These are phyloP conservation scores for Penicillium sp. DNA, from an alignment of 2,329 filamentous ascomycete genomes.

Conservation along the genomic window DNA sequence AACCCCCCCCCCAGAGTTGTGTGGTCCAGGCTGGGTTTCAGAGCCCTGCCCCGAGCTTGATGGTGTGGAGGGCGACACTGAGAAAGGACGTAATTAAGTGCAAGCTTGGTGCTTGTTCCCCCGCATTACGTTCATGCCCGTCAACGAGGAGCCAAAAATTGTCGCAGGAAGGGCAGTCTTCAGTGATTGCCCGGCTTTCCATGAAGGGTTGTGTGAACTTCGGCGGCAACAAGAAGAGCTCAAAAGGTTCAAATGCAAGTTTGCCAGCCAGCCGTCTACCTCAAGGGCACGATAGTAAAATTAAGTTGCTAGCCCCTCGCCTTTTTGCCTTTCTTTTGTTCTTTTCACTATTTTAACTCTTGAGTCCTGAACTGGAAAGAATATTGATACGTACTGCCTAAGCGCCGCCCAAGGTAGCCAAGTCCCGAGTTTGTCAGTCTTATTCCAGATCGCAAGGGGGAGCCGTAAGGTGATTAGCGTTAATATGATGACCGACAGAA, in stretches of 20 bases:
- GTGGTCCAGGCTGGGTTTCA: not conserved
- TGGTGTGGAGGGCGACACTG: not conserved
- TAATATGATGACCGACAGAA: too few species aligned
- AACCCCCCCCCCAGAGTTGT: not conserved
- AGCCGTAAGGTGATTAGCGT: too few species aligned
- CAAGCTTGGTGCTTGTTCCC: not conserved
- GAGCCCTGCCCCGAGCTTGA: not conserved
- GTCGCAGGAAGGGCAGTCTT: not conserved
- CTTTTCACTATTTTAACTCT: not conserved
- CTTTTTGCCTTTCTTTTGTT: not conserved
- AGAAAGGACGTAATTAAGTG: not conserved
- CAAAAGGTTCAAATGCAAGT: not conserved
- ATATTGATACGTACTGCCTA: too few species aligned
- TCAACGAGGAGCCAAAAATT: not conserved
- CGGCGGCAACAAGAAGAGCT: not conserved
- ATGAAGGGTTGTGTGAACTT: not conserved
- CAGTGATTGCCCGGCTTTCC: not conserved
- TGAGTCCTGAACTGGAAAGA: too few species aligned
- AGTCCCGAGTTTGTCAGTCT: too few species aligned
- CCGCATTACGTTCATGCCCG: not conserved
- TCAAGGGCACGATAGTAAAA: not conserved
- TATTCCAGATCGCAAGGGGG: too few species aligned
- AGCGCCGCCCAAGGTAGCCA: too few species aligned
- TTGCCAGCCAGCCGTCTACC: not conserved
- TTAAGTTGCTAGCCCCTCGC: not conserved